Percentiles rank a stretch among this genome's conserved stretches.
These are phyloP conservation scores for Poa pratensis DNA, from an alignment of 176 grass and related monocot genomes.

Conservation along the genomic window DNA sequence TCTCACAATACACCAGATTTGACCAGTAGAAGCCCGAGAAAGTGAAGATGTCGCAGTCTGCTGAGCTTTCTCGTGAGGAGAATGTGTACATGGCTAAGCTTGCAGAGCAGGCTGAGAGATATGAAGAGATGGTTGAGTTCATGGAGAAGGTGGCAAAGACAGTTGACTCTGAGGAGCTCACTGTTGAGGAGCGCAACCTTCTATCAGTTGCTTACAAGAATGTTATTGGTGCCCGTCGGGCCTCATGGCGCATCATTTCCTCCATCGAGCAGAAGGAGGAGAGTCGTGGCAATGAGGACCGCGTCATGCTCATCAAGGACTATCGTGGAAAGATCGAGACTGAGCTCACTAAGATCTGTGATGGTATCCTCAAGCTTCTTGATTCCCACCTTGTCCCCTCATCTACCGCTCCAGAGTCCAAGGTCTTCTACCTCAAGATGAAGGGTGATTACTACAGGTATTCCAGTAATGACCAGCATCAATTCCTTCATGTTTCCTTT, in stretches of 20 bases:
- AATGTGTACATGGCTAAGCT: conserved; percentile 62
- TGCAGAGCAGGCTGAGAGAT: conserved; percentile 61
- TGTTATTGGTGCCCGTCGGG: conserved; percentile 45
- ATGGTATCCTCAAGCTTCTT: conserved; percentile 59
- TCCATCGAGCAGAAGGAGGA: conserved; percentile 63
- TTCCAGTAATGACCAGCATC: not conserved
- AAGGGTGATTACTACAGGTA: conserved; percentile 55
- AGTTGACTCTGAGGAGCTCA: conserved; percentile 49
- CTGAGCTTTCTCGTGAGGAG: conserved; percentile 60
- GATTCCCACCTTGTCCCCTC: conserved; percentile 54
- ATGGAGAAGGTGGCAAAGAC: conserved; percentile 50
- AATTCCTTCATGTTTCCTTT: not conserved
- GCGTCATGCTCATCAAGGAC: conserved; percentile 49
- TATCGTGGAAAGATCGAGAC: conserved; percentile 52
- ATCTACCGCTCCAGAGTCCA: conserved; percentile 43
- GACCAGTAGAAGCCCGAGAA: conserved; percentile 13
- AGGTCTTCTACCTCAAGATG: conserved; percentile 65
- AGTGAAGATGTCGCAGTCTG: conserved; percentile 44
- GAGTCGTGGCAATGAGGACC: conserved; percentile 47
- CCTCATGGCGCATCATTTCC: conserved; percentile 62
- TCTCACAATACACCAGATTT: conserved; percentile 26
- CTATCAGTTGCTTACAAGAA: conserved; percentile 65
- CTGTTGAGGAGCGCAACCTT: conserved; percentile 56
- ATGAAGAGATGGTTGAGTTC: conserved; percentile 61
- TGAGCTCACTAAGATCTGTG: conserved; percentile 58